These are phyloP conservation scores for Dendrocalamus sinicus DNA, from an alignment of 176 grass and related monocot species.

Conservation along the genomic window DNA sequence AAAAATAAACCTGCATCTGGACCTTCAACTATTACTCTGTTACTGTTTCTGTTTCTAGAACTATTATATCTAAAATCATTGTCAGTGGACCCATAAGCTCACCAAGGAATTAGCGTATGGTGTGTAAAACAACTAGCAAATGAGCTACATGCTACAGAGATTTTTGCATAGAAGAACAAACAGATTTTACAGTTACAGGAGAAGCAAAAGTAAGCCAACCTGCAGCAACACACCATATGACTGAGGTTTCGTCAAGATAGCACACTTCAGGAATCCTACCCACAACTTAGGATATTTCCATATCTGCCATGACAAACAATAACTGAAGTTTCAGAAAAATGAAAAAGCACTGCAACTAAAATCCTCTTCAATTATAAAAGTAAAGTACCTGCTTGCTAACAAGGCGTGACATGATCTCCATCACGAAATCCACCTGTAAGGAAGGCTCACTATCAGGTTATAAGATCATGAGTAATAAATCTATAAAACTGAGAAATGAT, in stretches of 20 bases:
- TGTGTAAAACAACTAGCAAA: neutral
- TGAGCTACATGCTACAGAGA: neutral
- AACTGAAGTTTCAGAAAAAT: slow-evolving; percentile 31
- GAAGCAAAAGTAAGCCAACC: slow-evolving; percentile 51
- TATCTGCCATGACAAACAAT: slow-evolving; percentile 62
- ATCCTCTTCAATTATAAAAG: neutral
- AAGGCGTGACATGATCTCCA: slow-evolving; percentile 93
- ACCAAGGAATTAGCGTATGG: neutral
- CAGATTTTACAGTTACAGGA: neutral
- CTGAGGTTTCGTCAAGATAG: slow-evolving; percentile 90
- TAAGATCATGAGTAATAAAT: slow-evolving; percentile 13
- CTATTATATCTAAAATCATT: neutral
- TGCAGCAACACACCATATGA: slow-evolving; percentile 88
- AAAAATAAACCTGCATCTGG: neutral
- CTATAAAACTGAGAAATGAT: slow-evolving; percentile 14
- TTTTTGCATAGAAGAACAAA: slow-evolving; percentile 35
- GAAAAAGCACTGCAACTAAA: neutral
- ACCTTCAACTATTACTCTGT: neutral
- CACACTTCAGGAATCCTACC: slow-evolving; percentile 92
- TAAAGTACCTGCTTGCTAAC: slow-evolving; percentile 81
- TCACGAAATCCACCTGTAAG: slow-evolving; percentile 86
- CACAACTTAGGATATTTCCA: slow-evolving; percentile 99
- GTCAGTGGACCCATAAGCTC: neutral
- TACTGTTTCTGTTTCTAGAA: neutral
- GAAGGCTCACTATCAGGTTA: slow-evolving; percentile 36